Base-by-base conservation (phyloP, 257 asterid genomes). In the Petrea volubilis region DNA sequence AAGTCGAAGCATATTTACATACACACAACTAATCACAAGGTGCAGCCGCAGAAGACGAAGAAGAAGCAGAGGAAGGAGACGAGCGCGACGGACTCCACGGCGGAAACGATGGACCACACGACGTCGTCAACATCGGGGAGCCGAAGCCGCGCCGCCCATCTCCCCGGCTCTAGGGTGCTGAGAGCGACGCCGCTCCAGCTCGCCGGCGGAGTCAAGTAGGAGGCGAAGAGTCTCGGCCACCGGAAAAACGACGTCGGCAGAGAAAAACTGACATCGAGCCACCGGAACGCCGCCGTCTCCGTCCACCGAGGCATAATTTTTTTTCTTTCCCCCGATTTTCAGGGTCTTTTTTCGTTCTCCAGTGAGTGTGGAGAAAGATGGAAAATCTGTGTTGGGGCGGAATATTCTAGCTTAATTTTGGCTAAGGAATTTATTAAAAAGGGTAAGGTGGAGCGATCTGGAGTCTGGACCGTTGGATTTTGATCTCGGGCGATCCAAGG, bases 1-100 rank as follows among this genome's bases (percentile, higher is more conserved):
- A n/a, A n/a, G n/a, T 31, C 59, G n/a, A 43, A 9, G 36, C 14
- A 13, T 36, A 58, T 24, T 71, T 4, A 59, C 33, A 24, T 51
- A 10, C 20, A 64, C 18, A 10, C 14, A 17, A 15, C 5, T 13
- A 2, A 18, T 83, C 84, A 84, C 2, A 84, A 15, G 41, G 90
- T 85, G 71, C 90, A 85, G 36, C 90, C 90, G 74, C 90, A 85
- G 87, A 85, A 85, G 56, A 85, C 86, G 82, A 82, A 85, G 79
- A 82, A 85, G 83, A 80, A 80, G 78, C 87, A 82, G 62, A 82
- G 81, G 79, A 85, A 80, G 72, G 87, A 78, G 65, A 82, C 90
- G n/a, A 85, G 82, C 31, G 87, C 87, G 36, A 85, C 86, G 62
- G 90, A 82, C 76, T 85, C 90, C 47, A 85, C 82, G 60, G 87